phyloP scores from a whole-genome alignment of 2,329 filamentous ascomycete species.

The Westerdykella sp. region DNA sequence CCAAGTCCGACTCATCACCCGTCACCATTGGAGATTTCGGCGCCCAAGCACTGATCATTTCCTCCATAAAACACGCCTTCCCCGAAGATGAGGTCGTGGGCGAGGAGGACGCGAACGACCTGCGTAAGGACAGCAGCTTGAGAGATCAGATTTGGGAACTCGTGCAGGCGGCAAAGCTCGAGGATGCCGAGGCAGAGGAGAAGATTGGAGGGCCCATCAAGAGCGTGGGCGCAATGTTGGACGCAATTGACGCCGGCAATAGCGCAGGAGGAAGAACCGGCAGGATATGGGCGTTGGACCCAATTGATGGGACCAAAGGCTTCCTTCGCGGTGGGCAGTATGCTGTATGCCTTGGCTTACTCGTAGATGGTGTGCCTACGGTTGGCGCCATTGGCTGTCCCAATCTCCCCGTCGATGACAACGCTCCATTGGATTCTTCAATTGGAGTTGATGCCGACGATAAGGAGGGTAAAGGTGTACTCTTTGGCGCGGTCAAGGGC shows the following conservation, averaged over 20 bases:
- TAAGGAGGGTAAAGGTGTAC: conserved; percentile 69
- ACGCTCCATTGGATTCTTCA: conserved; percentile 60
- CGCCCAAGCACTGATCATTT: conserved; percentile 92
- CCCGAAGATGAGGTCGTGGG: conserved; percentile 86
- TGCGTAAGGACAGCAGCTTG: conserved; percentile 65
- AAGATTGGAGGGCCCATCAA: conserved; percentile 64
- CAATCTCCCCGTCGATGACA: conserved; percentile 85
- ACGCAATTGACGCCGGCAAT: conserved; percentile 54
- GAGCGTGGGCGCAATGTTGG: conserved; percentile 58
- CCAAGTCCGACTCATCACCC: conserved; percentile 91
- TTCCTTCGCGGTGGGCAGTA: conserved; percentile 96
- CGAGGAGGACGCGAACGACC: conserved; percentile 82
- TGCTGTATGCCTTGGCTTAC: conserved; percentile 84
- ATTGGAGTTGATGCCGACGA: conserved; percentile 70
- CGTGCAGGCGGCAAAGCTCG: conserved; percentile 65
- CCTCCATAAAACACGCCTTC: conserved; percentile 82
- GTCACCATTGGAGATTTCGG: conserved; percentile 98
- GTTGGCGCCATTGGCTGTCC: conserved; percentile 93
- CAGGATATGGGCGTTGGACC: conserved; percentile 92
- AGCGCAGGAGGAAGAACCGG: conserved; percentile 66
- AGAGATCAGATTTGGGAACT: conserved; percentile 77
- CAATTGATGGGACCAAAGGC: conserved; percentile 96
- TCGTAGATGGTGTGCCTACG: conserved; percentile 89
- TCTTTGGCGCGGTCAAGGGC: conserved; percentile 78
- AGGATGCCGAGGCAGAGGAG: conserved; percentile 58